Percentiles rank a stretch among this genome's conserved stretches.
phyloP scores from a whole-genome alignment of 2,329 filamentous ascomycete genomes.

The Cercospora sp. region DNA sequence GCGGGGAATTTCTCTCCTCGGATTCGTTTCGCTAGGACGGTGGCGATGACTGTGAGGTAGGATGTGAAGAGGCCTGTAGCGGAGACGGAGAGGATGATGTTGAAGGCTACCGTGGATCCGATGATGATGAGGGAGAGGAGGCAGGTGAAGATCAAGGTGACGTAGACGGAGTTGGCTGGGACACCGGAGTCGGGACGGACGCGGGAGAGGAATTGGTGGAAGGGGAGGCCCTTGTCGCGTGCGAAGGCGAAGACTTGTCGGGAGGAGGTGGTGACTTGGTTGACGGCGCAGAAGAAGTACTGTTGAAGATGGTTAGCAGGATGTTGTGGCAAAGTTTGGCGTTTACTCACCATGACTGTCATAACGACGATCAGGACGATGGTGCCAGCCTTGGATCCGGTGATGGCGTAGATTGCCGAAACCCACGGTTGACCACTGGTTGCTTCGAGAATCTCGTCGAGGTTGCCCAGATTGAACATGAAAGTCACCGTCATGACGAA shows the following conservation, averaged over 20 bases:
- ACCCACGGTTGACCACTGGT: constrained; percentile 32
- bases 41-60: constrained; percentile 30
- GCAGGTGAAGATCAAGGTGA: constrained; percentile 31
- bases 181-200: constrained; percentile 33
- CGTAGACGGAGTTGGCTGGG: constrained; percentile 34
- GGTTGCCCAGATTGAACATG: constrained; percentile 33
- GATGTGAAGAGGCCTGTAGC: constrained; percentile 29
- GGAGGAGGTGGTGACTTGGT: constrained; percentile 34
- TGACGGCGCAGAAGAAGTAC: constrained; percentile 34
- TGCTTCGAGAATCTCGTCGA: constrained; percentile 25
- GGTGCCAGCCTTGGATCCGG: constrained; percentile 30
- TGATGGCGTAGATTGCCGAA: constrained; percentile 30
- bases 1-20: constrained; percentile 27
- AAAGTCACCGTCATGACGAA: constrained; percentile 36
- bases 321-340: no score
- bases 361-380: constrained; percentile 30
- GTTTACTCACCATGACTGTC: constrained; percentile 29
- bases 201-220: constrained; percentile 30
- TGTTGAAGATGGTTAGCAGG: no score
- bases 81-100: constrained; percentile 46
- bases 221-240: constrained; percentile 34
- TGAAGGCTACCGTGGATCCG: constrained; percentile 45
- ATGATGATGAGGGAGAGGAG: constrained; percentile 41
- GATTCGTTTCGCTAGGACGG: constrained; percentile 27
- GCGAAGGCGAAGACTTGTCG: constrained; percentile 36